A percentile compares a stretch with the other conserved stretches of the same genome.
phyloP scores from a whole-genome alignment of 2,329 filamentous ascomycete genomes.

The Trichoderma atroviride region DNA sequence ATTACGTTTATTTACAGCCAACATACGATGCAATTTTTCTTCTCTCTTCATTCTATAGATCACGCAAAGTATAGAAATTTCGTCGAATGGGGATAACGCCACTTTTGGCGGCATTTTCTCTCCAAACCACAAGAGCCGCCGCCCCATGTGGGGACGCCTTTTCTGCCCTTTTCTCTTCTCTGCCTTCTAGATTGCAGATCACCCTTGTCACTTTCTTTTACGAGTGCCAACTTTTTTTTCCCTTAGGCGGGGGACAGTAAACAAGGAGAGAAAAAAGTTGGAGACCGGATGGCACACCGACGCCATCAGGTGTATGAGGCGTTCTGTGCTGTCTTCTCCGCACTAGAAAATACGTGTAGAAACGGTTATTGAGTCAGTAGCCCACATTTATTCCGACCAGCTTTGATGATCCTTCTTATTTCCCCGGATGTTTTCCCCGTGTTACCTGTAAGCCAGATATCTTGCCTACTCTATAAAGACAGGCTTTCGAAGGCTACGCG shows the following conservation, averaged over 20 bases:
- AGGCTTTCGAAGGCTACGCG: neutral
- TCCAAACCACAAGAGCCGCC: constrained; percentile 3
- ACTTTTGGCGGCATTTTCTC: constrained; percentile 12
- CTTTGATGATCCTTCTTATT: neutral
- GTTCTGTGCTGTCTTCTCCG: neutral
- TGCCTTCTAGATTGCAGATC: constrained; percentile 15
- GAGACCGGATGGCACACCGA: constrained; percentile 8
- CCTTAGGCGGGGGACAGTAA: neutral
- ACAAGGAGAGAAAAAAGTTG: neutral
- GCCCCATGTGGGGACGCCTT: constrained; percentile 17
- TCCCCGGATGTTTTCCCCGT: neutral
- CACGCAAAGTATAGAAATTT: neutral
- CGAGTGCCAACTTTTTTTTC: constrained; percentile 1
- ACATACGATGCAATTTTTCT: neutral
- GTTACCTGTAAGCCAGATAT: neutral
- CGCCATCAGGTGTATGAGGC: neutral
- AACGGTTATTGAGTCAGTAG: neutral
- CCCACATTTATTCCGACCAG: neutral
- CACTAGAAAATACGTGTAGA: neutral
- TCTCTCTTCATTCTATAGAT: neutral
- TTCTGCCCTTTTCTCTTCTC: constrained; percentile 7
- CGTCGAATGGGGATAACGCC: constrained; percentile 6
- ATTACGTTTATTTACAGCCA: neutral
- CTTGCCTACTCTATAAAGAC: no score
- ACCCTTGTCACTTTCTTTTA: neutral